These are phyloP conservation scores for Penicillium nucicola DNA, from an alignment of 495 filamentous ascomycete species.

Conservation along the genomic window DNA sequence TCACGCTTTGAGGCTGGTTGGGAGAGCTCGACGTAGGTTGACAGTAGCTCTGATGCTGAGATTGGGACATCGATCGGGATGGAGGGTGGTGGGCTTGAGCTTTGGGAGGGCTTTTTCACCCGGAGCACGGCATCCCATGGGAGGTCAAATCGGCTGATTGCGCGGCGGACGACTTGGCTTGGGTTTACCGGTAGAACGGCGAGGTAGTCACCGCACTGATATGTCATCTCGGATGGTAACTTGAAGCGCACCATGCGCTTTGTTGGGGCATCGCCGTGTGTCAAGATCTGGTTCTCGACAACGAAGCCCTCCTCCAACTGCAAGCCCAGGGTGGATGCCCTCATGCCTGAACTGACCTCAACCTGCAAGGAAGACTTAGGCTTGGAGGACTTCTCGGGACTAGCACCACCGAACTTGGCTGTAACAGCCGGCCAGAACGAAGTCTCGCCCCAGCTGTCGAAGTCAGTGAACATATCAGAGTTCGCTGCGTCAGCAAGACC, in stretches of 20 bases:
- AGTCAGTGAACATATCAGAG: slow-evolving; percentile 65
- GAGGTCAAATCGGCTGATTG: slow-evolving; percentile 51
- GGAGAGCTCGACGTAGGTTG: slow-evolving; percentile 68
- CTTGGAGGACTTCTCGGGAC: slow-evolving; percentile 18
- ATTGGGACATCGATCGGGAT: slow-evolving; percentile 59
- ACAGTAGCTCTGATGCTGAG: slow-evolving; percentile 58
- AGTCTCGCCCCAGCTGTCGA: slow-evolving; percentile 68
- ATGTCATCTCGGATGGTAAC: slow-evolving; percentile 62
- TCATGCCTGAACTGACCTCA: slow-evolving; percentile 53
- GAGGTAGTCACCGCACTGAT: slow-evolving; percentile 73
- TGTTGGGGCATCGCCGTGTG: slow-evolving; percentile 48
- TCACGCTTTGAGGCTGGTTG: slow-evolving; percentile 61
- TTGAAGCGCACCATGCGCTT: slow-evolving; percentile 67
- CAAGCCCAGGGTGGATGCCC: slow-evolving; percentile 60
- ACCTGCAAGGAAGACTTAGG: slow-evolving; percentile 45
- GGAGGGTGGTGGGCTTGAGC: slow-evolving; percentile 40
- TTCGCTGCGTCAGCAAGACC: slow-evolving; percentile 61
- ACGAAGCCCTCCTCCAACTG: slow-evolving; percentile 63
- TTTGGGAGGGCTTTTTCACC: slow-evolving; percentile 33
- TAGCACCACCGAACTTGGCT: slow-evolving; percentile 42
- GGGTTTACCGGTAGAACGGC: slow-evolving; percentile 71
- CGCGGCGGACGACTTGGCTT: slow-evolving; percentile 52
- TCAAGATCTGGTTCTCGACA: slow-evolving; percentile 51
- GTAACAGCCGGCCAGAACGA: slow-evolving; percentile 62
- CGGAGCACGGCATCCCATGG: slow-evolving; percentile 58